Evolutionary conservation across 352 stramenopile species (phyloP), one percentile per base, ranked within the genome.

Genomic region (Globisporangium paddicum): DNA sequence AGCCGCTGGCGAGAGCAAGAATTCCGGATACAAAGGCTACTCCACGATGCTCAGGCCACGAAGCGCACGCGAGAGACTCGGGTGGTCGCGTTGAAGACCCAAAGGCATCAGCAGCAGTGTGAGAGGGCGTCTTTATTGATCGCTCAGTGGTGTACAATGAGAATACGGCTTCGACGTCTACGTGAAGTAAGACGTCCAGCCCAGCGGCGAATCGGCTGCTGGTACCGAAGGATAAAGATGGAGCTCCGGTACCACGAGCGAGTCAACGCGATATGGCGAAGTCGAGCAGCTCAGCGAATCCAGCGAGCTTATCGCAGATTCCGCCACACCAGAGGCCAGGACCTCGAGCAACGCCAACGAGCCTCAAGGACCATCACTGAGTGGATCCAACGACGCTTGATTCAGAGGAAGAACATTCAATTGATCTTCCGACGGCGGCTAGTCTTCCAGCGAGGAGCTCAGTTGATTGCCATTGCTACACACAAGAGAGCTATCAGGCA

Each of bases 1-100:
- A 7, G 26, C 10, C 30, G 55, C 9, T 23, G 60, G 16, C 41
- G 16, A 13, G 23, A 53, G 0, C 55, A 54, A 34, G 71, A 79
- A 55, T 38, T 51, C 0, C 41, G 25, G 0, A 13, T 77, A 11
- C 25, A 50, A 6, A 19, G 1, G 3, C 34, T 77, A 8, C 25
- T 77, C 2, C 16, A 10, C 13, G 23, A 40, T 8, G 13, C 49
- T 5, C 5, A 25, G 7, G 16, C 3, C 6, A 42, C 18, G 21
- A 65, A 65, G 23, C 51, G 23, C 18, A 21, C 16, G 5, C 38
- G 23, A 25, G 48, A 56, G 21, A 7, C 13, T 37, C 23, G 18
- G 23, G 18, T 47, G 9, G 5, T 19, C 37, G 16, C 19, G 1
- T 5, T 25, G 14, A 47, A 25, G 6, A 13, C 4, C 26, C 35